Evolutionary conservation across 495 filamentous ascomycete species (phyloP), one percentile per base, ranked within the genome.

Genomic region (Aspergillus panamensis): DNA sequence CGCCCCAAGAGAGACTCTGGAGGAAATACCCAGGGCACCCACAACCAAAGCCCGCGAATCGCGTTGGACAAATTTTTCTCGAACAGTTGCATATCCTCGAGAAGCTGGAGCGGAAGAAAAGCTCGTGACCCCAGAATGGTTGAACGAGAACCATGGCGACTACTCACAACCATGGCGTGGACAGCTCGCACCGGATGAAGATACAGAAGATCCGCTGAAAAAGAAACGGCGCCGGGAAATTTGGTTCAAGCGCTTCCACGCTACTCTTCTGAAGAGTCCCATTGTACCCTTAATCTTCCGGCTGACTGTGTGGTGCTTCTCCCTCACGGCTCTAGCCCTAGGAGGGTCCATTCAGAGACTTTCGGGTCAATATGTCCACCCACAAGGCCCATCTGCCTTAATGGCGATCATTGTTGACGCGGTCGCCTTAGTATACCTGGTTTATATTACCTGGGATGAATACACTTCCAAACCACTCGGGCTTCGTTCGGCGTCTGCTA

Each of bases 371-470:
- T 76, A 72, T 35, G 55, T 71, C 10, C 77, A 76, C 48, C 70
- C 74, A 1, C 83, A 86, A 63, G 81, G 85, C 14, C 83, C 92
- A 4, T 93, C 92, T 21, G 87, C 90, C 10, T 82, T 88, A 48
- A 92, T 98, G 77, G 94, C 94, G 42, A 87, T 97, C 61, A 84
- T 92, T 43, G 88, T 97, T 31, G 93, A 97, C 71, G 85, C 85
- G 12, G 79, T 97, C 3, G 95, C 95, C 7, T 77, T 97, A 55
- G 84, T 92, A 40, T 98, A 97, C 70, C 82, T 94, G 33, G 66
- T 90, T 50, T 97, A 96, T 70, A 93, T 98, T 70, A 96, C 91
- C 3, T 96, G 87, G 72, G 94, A 98, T 69, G 94, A 98, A 72
- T 97, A 96, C 71, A 92, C 90, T 4, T 86, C 90, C 16, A 95